Percentiles rank a stretch among this genome's conserved stretches.
Evolutionary conservation across 2,329 filamentous ascomycete species (phyloP).

Genomic region (Exophiala sideris): DNA sequence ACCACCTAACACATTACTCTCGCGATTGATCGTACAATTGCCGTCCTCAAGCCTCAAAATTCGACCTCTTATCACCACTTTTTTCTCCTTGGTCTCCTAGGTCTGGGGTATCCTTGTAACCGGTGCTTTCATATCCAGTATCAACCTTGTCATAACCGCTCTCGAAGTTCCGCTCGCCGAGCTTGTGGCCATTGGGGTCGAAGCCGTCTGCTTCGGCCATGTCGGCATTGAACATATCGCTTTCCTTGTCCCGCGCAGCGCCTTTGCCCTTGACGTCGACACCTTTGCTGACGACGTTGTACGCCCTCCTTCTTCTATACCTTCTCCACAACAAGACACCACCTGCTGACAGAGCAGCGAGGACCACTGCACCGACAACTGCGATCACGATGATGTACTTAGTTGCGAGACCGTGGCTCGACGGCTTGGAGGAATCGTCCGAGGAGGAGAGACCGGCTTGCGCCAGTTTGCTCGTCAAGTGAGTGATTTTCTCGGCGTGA

Average conservation of each 20-base stretch:
- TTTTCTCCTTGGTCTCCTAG: conserved; percentile 4
- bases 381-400: conserved; percentile 21
- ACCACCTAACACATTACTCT: too few relatives aligned
- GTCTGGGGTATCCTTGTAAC: conserved; percentile 7
- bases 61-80: conserved; percentile 19
- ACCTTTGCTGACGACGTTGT: conserved; percentile 17
- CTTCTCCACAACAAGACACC: conserved; percentile 19
- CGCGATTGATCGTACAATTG: not conserved
- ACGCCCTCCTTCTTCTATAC: conserved; percentile 17
- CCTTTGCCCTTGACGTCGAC: conserved; percentile 15
- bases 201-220: conserved; percentile 16
- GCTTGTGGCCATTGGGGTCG: conserved; percentile 9
- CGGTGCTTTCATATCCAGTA: conserved; percentile 16
- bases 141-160: conserved; percentile 21
- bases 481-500: conserved; percentile 16
- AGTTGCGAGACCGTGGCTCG: conserved; percentile 11
- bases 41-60: conserved; percentile 14
- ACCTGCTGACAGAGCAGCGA: conserved; percentile 8
- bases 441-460: conserved; percentile 14
- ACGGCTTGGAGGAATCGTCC: not conserved
- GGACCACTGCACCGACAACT: conserved; percentile 13
- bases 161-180: conserved; percentile 20
- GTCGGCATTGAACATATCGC: conserved; percentile 20
- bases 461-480: conserved; percentile 11
- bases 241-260: conserved; percentile 11